Percentiles rank a stretch among this genome's conserved stretches.
phyloP scores from a whole-genome alignment of 2,329 filamentous ascomycete genomes.

The Ophiognomonia clavigignenti-juglandacearum region DNA sequence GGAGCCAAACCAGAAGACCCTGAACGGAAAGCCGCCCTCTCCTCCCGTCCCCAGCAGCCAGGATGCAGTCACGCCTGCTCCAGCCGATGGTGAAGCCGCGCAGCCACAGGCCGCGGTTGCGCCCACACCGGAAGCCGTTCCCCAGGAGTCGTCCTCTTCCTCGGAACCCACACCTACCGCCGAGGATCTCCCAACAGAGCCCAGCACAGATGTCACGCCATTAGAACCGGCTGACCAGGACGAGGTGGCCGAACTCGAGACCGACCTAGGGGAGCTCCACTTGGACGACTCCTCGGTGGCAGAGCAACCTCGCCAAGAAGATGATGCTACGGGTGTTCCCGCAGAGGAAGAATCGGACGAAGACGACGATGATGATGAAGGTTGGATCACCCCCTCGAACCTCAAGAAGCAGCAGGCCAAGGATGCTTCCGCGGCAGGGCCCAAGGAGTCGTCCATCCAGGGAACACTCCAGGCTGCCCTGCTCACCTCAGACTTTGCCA shows the following conservation, averaged over 20 bases:
- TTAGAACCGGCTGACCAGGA: constrained; percentile 1
- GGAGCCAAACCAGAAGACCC: constrained; percentile 69
- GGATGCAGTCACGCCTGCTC: too few relatives aligned
- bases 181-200: not conserved
- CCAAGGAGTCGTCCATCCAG: constrained; percentile 44
- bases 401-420: constrained; percentile 76
- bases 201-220: constrained; percentile 14
- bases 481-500: constrained; percentile 91
- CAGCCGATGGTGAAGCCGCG: too few relatives aligned
- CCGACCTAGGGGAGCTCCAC: constrained; percentile 21
- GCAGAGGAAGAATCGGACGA: constrained; percentile 29
- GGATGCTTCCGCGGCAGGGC: constrained; percentile 46
- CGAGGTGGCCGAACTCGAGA: constrained; percentile 14
- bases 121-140: too few relatives aligned
- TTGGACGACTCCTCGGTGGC: constrained; percentile 18
- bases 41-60: constrained; percentile 16
- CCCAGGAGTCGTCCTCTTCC: too few relatives aligned
- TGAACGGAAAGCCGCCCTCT: constrained; percentile 64
- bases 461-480: constrained; percentile 80
- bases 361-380: constrained; percentile 55
- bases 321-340: constrained; percentile 21
- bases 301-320: constrained; percentile 26
- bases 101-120: too few relatives aligned
- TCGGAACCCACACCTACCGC: constrained; percentile 2
- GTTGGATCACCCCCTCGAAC: constrained; percentile 94